phyloP scores from a whole-genome alignment of 768 basidiomycete species.

The Hypsizygus marmoreus region DNA sequence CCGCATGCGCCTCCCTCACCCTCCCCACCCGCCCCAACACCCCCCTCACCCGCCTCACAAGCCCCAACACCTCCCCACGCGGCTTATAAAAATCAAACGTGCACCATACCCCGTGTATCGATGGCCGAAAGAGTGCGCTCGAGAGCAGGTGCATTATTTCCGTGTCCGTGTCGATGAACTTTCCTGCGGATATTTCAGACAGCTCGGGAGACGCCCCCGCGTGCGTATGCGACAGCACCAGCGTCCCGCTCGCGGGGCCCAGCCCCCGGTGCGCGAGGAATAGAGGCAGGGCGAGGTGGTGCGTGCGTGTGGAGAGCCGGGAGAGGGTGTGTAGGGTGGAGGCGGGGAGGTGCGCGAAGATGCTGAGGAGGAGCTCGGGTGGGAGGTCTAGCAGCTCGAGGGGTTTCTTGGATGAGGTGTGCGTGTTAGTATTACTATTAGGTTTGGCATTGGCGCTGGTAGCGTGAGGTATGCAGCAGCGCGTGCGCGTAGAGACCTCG shows the following conservation, averaged over 20 bases:
- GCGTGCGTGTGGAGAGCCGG: slow-evolving; percentile 23
- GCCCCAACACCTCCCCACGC: not conserved
- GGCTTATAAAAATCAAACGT: slow-evolving; percentile 14
- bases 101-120: slow-evolving; percentile 15
- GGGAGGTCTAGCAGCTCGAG: slow-evolving; percentile 25
- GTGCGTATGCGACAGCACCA: slow-evolving; percentile 22
- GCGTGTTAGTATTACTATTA: not conserved
- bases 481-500: no score
- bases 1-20: slow-evolving; percentile 11
- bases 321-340: slow-evolving; percentile 23
- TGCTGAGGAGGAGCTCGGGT: slow-evolving; percentile 27
- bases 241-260: slow-evolving; percentile 16
- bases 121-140: slow-evolving; percentile 20
- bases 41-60: slow-evolving; percentile 4
- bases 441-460: no score
- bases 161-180: no score
- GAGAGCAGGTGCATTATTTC: slow-evolving; percentile 18
- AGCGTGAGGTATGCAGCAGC: no score
- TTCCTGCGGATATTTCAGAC: no score
- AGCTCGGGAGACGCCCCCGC: no score
- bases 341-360: slow-evolving; percentile 22
- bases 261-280: slow-evolving; percentile 25
- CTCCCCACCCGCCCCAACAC: not conserved
- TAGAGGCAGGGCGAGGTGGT: slow-evolving; percentile 26
- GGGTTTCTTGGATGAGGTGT: not conserved